These are phyloP conservation scores for Neolentinus lepideus DNA, from an alignment of 1,284 basidiomycete species.

Conservation along the genomic window DNA sequence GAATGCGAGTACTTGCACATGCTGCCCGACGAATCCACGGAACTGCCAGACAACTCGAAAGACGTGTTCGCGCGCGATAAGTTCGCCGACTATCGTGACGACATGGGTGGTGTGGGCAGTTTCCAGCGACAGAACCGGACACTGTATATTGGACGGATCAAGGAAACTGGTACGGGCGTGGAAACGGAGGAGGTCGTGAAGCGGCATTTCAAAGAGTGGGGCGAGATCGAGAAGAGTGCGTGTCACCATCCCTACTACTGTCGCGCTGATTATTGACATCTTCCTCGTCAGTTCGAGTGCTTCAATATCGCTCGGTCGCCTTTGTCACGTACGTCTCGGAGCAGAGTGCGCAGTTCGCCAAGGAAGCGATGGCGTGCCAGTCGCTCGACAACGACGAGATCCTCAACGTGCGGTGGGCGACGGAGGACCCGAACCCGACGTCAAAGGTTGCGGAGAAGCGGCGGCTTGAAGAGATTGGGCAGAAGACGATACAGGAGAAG, in stretches of 20 bases:
- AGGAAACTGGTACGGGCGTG: conserved; percentile 80
- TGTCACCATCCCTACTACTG: conserved; percentile 17
- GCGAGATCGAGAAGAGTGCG: conserved; percentile 89
- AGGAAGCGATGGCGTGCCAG: conserved; percentile 99
- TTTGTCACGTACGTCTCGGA: conserved; percentile 96
- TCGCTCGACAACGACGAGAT: conserved; percentile 97
- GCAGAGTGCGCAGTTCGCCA: conserved; percentile 89
- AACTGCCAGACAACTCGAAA: conserved; percentile 85
- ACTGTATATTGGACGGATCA: conserved; percentile 91
- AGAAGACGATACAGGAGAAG: conserved; percentile 76
- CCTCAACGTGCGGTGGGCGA: conserved; percentile 96
- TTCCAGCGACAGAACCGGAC: conserved; percentile 94
- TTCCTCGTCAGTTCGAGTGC: conserved; percentile 63
- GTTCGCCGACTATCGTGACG: conserved; percentile 95
- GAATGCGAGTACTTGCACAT: conserved; percentile 95
- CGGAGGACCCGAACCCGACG: conserved; percentile 91
- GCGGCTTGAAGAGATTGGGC: conserved; percentile 75
- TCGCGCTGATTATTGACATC: conserved; percentile 3
- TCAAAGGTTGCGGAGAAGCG: conserved; percentile 81
- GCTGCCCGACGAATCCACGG: conserved; percentile 65
- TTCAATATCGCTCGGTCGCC: conserved; percentile 92
- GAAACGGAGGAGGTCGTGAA: conserved; percentile 89
- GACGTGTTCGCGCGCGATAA: conserved; percentile 98
- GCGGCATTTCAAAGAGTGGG: conserved; percentile 96
- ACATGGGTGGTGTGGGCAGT: conserved; percentile 98